Percentiles rank a stretch among this genome's conserved stretches.
Evolutionary conservation across 495 filamentous ascomycete genomes (phyloP).

Genomic region (Tuber magnatum): DNA sequence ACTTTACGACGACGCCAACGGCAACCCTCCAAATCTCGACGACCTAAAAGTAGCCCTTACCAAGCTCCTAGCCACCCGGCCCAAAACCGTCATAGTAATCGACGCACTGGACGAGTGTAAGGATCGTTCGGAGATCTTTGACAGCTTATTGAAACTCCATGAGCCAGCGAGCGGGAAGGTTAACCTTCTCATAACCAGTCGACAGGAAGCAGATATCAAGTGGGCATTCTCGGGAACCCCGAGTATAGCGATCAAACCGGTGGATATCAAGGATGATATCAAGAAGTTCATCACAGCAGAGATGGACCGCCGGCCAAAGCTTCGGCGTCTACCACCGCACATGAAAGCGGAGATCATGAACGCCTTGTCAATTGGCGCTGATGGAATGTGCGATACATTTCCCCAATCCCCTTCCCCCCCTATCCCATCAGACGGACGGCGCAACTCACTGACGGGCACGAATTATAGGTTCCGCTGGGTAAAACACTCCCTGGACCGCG

Average conservation of each 20-base stretch:
- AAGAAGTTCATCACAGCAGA: slow-evolving; percentile 11
- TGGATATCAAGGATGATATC: slow-evolving; percentile 17
- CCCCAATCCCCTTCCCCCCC: not conserved
- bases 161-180: not conserved
- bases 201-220: slow-evolving; percentile 17
- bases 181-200: slow-evolving; percentile 11
- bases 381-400: not conserved
- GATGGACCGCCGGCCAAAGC: not conserved
- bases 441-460: not conserved
- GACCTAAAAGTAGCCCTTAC: slow-evolving; percentile 17
- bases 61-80: slow-evolving; percentile 8
- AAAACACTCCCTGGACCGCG: slow-evolving; percentile 42
- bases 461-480: slow-evolving; percentile 45
- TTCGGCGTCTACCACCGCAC: not conserved
- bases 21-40: slow-evolving; percentile 3
- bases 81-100: not conserved
- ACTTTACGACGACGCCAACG: slow-evolving; percentile 8
- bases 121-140: not conserved
- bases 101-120: not conserved
- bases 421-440: not conserved
- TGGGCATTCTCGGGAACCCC: slow-evolving; percentile 1
- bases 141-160: not conserved
- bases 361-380: not conserved
- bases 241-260: slow-evolving; percentile 16
- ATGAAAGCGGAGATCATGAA: slow-evolving; percentile 2